phyloP scores from a whole-genome alignment of 2,329 filamentous ascomycete genomes.

The Pseudogymnoascus pannorum region DNA sequence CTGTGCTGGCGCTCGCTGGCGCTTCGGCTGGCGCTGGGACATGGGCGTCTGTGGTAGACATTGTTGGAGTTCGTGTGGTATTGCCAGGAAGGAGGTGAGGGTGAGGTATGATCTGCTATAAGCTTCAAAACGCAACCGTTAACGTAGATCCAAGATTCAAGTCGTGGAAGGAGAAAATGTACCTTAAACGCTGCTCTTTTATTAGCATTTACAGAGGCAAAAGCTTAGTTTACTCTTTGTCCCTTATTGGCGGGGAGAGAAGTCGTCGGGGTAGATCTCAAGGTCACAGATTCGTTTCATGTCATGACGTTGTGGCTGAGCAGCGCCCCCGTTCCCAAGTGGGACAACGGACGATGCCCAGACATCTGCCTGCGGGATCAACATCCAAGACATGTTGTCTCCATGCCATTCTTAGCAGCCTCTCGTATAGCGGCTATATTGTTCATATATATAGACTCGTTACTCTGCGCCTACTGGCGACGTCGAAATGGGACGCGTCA shows the following conservation, averaged over 20 bases:
- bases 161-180: neutral
- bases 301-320: constrained; percentile 7
- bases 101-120: neutral
- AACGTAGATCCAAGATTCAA: neutral
- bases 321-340: neutral
- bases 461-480: neutral
- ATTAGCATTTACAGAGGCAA: neutral
- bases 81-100: neutral
- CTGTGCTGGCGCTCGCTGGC: neutral
- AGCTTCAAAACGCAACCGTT: neutral
- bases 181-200: neutral
- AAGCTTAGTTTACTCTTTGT: constrained; percentile 1
- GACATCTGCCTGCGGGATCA: neutral
- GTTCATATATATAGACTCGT: neutral
- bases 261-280: neutral
- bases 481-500: neutral
- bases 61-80: neutral
- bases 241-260: neutral
- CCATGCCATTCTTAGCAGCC: neutral
- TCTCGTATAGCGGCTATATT: neutral
- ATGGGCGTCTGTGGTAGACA: neutral
- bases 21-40: neutral
- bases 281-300: constrained; percentile 8
- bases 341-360: neutral
- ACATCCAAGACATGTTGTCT: neutral